Evolutionary conservation across 164 flowering plant species (phyloP).

Genomic region (Dillenia turbinata): DNA sequence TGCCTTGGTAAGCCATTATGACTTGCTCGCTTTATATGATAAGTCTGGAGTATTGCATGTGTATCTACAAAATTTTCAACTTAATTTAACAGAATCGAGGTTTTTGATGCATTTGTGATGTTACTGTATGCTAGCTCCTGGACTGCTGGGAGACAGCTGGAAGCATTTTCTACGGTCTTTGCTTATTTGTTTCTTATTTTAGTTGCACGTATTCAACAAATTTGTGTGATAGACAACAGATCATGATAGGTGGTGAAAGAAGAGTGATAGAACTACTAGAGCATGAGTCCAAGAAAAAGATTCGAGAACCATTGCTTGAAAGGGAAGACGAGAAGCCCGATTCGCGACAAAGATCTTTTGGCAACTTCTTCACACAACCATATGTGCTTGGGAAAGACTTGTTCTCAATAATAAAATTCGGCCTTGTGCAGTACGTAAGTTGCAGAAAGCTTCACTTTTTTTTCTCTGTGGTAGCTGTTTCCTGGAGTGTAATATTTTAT

Average conservation of each 20-base stretch:
- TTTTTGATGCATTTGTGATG: too few species aligned
- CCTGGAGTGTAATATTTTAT: constrained; percentile 12
- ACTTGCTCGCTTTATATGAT: neutral
- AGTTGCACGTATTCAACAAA: too few species aligned
- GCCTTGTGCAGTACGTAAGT: constrained; percentile 91
- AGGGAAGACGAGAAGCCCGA: constrained; percentile 19
- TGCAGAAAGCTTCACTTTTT: neutral
- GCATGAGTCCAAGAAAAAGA: constrained; percentile 44
- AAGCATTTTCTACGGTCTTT: too few species aligned
- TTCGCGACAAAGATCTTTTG: constrained; percentile 20
- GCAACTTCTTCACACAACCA: constrained; percentile 55
- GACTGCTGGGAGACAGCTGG: too few species aligned
- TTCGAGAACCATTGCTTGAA: constrained; percentile 50
- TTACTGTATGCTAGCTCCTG: too few species aligned
- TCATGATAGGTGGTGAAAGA: constrained; percentile 62
- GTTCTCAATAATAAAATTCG: constrained; percentile 61
- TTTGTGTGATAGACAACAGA: neutral
- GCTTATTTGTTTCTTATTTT: too few species aligned
- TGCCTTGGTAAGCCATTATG: constrained; percentile 60
- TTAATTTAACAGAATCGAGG: too few species aligned
- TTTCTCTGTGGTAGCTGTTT: neutral
- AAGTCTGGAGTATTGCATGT: too few species aligned
- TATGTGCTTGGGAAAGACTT: constrained; percentile 47
- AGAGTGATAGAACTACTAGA: constrained; percentile 56
- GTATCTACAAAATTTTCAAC: too few species aligned